Conservation (phyloP, 1,284 basidiomycete species). For the Ganoderma multipileum region DNA sequence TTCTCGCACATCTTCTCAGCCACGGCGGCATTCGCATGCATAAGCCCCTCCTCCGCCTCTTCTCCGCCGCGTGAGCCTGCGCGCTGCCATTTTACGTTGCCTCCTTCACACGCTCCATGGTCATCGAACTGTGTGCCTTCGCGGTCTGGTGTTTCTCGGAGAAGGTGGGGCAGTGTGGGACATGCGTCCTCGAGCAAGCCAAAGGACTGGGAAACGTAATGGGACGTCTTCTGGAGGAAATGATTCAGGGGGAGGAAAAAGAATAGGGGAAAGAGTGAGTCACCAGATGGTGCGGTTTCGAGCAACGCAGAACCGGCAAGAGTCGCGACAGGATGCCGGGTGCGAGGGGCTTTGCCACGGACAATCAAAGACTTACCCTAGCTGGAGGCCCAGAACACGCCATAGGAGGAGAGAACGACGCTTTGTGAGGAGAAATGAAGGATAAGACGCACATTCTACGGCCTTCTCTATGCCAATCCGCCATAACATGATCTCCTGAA, state of each 20-base stretch:
- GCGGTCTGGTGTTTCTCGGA: slow-evolving; percentile 75
- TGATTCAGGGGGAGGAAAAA: slow-evolving; percentile 75
- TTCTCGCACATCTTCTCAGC: slow-evolving; percentile 22
- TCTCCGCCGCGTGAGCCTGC: slow-evolving; percentile 9
- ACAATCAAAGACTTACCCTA: slow-evolving; percentile 81
- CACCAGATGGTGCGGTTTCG: slow-evolving; percentile 80
- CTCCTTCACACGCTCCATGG: slow-evolving; percentile 45
- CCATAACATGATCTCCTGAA: slow-evolving; percentile 73
- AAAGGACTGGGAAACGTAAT: slow-evolving; percentile 72
- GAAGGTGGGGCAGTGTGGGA: slow-evolving; percentile 70
- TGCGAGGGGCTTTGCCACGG: slow-evolving; percentile 80
- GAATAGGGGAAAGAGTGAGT: slow-evolving; percentile 71
- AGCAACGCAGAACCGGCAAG: slow-evolving; percentile 84
- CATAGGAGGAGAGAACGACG: neutral
- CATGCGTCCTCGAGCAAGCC: slow-evolving; percentile 75
- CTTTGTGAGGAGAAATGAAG: neutral
- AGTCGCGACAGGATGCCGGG: slow-evolving; percentile 87
- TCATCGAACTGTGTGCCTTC: slow-evolving; percentile 66
- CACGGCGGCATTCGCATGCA: slow-evolving; percentile 28
- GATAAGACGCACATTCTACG: slow-evolving; percentile 75
- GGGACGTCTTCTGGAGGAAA: slow-evolving; percentile 82
- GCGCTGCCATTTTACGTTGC: slow-evolving; percentile 35
- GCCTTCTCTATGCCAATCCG: slow-evolving; percentile 87
- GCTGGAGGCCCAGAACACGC: slow-evolving; percentile 48
- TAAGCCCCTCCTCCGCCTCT: slow-evolving; percentile 29